These are phyloP conservation scores for Meyerozyma carpophila DNA, from an alignment of 1,139 yeast species.

Conservation along the genomic window DNA sequence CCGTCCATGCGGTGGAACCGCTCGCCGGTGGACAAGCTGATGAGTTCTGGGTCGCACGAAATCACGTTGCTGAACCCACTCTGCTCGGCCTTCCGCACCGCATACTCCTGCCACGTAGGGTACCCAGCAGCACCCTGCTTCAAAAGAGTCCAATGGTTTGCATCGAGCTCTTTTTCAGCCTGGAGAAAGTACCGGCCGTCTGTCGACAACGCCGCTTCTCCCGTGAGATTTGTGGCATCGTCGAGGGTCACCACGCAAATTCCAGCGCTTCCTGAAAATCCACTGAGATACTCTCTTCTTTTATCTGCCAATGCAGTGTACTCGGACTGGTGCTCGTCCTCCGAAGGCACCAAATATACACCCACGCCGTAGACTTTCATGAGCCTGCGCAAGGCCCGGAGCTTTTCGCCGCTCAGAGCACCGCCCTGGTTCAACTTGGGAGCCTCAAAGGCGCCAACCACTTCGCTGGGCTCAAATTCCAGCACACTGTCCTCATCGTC, in stretches of 20 bases:
- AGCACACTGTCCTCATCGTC: background rate
- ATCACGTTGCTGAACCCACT: constrained; percentile 32
- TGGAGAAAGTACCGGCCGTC: constrained; percentile 54
- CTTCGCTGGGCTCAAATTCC: background rate
- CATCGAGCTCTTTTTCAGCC: constrained; percentile 38
- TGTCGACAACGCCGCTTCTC: constrained; percentile 46
- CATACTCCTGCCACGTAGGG: constrained; percentile 35
- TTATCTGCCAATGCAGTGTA: constrained; percentile 48
- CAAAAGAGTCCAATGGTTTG: constrained; percentile 29
- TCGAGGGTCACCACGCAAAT: constrained; percentile 45
- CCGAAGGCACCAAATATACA: constrained; percentile 54
- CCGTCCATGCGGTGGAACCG: constrained; percentile 15
- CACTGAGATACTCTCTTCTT: constrained; percentile 45
- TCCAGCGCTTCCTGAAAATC: constrained; percentile 57
- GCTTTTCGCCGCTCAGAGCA: constrained; percentile 11
- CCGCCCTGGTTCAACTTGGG: background rate
- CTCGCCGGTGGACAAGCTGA: constrained; percentile 31
- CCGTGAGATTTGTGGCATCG: constrained; percentile 23
- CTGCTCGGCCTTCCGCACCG: constrained; percentile 27
- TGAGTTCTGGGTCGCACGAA: constrained; percentile 36
- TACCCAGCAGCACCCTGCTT: constrained; percentile 34
- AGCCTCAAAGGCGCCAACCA: background rate
- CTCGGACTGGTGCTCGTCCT: constrained; percentile 56
- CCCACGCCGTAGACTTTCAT: constrained; percentile 41
- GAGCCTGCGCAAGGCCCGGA: constrained; percentile 27